phyloP scores from a whole-genome alignment of 129 eudicot genomes.

The Silybum marianum region DNA sequence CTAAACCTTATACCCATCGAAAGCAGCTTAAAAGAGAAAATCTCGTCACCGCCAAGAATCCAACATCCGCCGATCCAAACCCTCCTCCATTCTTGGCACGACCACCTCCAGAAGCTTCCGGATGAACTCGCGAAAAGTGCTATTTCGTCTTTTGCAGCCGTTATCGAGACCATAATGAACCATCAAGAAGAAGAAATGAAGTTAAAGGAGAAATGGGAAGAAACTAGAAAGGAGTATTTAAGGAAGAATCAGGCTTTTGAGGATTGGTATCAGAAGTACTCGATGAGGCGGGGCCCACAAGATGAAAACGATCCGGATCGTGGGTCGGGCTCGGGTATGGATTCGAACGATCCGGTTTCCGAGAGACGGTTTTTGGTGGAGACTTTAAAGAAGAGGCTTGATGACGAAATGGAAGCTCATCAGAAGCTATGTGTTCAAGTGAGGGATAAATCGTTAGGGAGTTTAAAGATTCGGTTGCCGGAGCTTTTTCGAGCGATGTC shows the following conservation, averaged over 20 bases:
- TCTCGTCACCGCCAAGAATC: conserved; percentile 78
- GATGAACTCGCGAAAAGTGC: conserved; percentile 88
- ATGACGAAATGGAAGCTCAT: conserved; percentile 83
- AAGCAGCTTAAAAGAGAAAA: conserved; percentile 79
- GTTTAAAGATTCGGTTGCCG: conserved; percentile 72
- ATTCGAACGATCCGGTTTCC: conserved; percentile 52
- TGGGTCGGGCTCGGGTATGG: conserved; percentile 41
- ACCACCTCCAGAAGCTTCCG: conserved; percentile 87
- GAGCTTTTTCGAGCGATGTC: conserved; percentile 88
- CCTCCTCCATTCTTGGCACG: conserved; percentile 80
- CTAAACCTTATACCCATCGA: conserved; percentile 84
- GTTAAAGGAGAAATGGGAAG: conserved; percentile 81
- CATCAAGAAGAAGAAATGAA: conserved; percentile 96
- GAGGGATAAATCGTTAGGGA: conserved; percentile 86
- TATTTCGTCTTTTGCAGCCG: conserved; percentile 73
- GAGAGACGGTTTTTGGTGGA: conserved; percentile 77
- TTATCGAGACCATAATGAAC: conserved; percentile 66
- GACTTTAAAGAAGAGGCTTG: conserved; percentile 71
- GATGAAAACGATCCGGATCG: conserved; percentile 53
- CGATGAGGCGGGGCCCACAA: conserved; percentile 52
- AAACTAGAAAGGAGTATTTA: conserved; percentile 66
- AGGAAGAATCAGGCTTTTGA: conserved; percentile 75
- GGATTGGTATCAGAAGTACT: conserved; percentile 84
- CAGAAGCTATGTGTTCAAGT: conserved; percentile 80
- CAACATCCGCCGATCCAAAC: conserved; percentile 76